These are phyloP conservation scores for Epichloe sibirici DNA, from an alignment of 2,329 filamentous ascomycete species.

Conservation along the genomic window DNA sequence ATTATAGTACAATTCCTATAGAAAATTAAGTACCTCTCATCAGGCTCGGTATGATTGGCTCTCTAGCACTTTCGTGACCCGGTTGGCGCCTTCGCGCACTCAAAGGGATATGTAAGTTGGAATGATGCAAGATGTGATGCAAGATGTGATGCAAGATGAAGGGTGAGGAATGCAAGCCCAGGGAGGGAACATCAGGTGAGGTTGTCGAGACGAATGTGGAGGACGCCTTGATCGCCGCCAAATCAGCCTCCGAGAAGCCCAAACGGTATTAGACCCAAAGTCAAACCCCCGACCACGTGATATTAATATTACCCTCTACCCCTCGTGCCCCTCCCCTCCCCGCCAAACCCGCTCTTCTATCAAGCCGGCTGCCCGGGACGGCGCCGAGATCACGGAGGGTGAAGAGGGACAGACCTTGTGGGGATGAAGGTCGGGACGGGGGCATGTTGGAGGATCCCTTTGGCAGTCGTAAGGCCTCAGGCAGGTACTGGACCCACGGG, in stretches of 20 bases:
- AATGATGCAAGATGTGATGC: not conserved
- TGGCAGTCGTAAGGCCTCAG: too few species aligned
- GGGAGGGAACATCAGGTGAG: slow-evolving; percentile 6
- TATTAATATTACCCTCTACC: too few species aligned
- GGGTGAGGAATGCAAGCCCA: not conserved
- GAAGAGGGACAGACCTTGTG: slow-evolving; percentile 26
- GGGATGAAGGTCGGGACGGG: too few species aligned
- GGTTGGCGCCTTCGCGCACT: too few species aligned
- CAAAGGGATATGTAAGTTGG: not conserved
- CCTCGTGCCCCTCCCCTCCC: slow-evolving; percentile 33
- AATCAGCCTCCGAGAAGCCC: slow-evolving; percentile 25
- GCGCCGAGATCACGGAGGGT: slow-evolving; percentile 40
- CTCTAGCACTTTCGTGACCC: too few species aligned
- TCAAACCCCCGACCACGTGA: too few species aligned
- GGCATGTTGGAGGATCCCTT: too few species aligned
- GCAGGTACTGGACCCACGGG: too few species aligned
- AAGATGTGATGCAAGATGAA: not conserved
- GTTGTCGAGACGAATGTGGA: too few species aligned
- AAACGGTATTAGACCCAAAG: slow-evolving; percentile 12
- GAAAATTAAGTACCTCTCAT: too few species aligned
- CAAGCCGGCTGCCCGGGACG: slow-evolving; percentile 27
- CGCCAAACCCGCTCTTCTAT: slow-evolving; percentile 32
- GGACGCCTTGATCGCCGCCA: slow-evolving; percentile 25
- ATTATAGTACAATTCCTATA: too few species aligned
- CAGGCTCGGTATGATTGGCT: too few species aligned